phyloP scores from a whole-genome alignment of 768 basidiomycete genomes.

The Xerocomellus intermedius region DNA sequence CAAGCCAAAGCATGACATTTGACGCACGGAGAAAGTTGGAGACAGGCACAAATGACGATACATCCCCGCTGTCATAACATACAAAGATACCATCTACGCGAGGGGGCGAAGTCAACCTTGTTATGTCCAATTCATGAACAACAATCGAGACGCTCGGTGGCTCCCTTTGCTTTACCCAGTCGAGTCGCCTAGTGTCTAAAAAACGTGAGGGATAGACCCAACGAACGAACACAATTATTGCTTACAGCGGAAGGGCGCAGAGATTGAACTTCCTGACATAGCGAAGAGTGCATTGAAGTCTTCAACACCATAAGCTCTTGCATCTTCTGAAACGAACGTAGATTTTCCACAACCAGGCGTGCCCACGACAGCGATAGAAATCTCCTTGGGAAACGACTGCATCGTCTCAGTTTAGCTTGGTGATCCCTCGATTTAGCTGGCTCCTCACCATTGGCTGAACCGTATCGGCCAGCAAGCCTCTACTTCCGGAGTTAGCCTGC shows the following conservation, averaged over 20 bases:
- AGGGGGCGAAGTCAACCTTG: conserved; percentile 55
- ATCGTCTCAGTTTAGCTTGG: conserved; percentile 7
- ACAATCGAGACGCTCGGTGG: conserved; percentile 45
- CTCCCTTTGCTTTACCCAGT: conserved; percentile 39
- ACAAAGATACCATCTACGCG: conserved; percentile 75
- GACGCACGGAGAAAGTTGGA: conserved; percentile 69
- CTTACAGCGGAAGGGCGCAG: conserved; percentile 43
- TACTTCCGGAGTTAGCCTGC: conserved; percentile 30
- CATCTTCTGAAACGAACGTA: conserved; percentile 72
- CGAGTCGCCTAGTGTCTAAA: conserved; percentile 34
- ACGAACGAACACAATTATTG: not conserved
- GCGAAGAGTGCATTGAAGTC: conserved; percentile 38
- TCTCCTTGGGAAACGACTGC: conserved; percentile 31
- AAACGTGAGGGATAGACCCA: conserved; percentile 24
- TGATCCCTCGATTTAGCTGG: not conserved
- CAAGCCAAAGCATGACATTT: not conserved
- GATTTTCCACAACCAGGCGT: conserved; percentile 82
- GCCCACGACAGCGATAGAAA: conserved; percentile 80
- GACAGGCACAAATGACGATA: conserved; percentile 62
- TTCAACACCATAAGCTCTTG: conserved; percentile 57
- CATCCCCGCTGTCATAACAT: conserved; percentile 76
- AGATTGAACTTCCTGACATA: conserved; percentile 32
- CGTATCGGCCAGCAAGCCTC: conserved; percentile 18
- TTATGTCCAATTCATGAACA: conserved; percentile 56
- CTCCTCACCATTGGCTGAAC: conserved; percentile 25